phyloP scores from a whole-genome alignment of 1,284 basidiomycete species.

The Puccinia coronata region DNA sequence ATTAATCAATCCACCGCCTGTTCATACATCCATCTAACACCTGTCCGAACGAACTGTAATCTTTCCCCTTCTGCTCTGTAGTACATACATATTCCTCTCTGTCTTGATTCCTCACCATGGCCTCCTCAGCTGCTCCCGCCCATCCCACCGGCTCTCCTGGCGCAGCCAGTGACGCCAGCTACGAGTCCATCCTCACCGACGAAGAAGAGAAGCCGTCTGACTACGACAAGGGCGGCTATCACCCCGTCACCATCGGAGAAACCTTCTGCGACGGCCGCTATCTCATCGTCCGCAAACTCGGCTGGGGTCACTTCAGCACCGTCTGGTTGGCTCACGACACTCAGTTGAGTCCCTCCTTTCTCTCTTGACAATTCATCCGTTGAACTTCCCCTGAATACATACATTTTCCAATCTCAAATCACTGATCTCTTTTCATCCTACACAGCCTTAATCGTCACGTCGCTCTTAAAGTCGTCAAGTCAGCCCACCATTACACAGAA shows the following conservation, averaged over 20 bases:
- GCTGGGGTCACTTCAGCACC: constrained; percentile 89
- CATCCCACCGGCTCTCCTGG: constrained; percentile 36
- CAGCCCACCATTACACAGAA: constrained; percentile 93
- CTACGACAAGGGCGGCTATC: constrained; percentile 69
- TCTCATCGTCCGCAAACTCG: constrained; percentile 88
- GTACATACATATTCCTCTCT: no score
- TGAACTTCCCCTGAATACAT: neutral
- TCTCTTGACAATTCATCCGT: neutral
- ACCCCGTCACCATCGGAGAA: constrained; percentile 93
- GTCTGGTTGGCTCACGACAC: constrained; percentile 60
- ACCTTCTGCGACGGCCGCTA: constrained; percentile 85
- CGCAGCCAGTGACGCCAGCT: constrained; percentile 22
- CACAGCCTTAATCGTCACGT: constrained; percentile 89
- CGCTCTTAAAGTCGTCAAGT: constrained; percentile 98
- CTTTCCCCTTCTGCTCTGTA: no score
- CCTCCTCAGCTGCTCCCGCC: no score
- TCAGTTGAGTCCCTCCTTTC: constrained; percentile 51
- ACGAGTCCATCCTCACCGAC: constrained; percentile 53
- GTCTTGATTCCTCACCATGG: no score
- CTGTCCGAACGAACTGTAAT: no score
- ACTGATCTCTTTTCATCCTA: neutral
- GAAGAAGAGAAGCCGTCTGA: constrained; percentile 61
- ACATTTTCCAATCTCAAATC: neutral
- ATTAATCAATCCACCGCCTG: no score
- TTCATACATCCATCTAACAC: no score